phyloP scores from a whole-genome alignment of 2,329 filamentous ascomycete species.

The Neonectria ditissima region DNA sequence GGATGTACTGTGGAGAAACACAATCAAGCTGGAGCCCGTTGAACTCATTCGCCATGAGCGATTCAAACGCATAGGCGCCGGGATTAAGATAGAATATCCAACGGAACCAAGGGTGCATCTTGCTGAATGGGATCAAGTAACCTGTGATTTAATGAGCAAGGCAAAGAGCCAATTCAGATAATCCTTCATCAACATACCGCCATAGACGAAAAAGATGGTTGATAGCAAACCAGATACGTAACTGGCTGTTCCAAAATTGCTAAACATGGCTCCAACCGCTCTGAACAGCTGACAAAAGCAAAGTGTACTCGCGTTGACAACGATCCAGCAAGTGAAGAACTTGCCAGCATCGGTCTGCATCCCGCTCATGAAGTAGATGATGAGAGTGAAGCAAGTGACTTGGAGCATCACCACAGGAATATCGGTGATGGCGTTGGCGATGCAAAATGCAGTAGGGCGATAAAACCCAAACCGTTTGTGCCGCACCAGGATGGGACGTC shows the following conservation, averaged over 20 bases:
- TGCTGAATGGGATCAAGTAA: constrained; percentile 61
- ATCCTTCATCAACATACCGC: constrained; percentile 39
- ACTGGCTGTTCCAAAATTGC: constrained; percentile 53
- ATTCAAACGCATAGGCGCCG: constrained; percentile 69
- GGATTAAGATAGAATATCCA: constrained; percentile 71
- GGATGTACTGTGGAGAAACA: constrained; percentile 65
- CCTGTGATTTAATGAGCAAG: constrained; percentile 59
- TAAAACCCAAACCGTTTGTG: constrained; percentile 50
- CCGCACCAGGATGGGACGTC: constrained; percentile 47
- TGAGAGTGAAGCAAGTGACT: constrained; percentile 63
- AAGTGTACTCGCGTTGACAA: constrained; percentile 69
- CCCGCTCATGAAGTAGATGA: constrained; percentile 50
- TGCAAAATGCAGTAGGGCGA: constrained; percentile 48
- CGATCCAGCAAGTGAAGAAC: constrained; percentile 75
- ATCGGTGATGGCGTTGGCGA: constrained; percentile 55
- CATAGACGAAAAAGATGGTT: constrained; percentile 47
- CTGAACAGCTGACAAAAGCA: constrained; percentile 73
- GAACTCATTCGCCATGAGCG: constrained; percentile 72
- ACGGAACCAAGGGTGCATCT: constrained; percentile 56
- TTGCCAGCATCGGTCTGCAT: constrained; percentile 43
- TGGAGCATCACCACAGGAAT: constrained; percentile 62
- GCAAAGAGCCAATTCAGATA: neutral
- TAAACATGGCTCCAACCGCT: constrained; percentile 73
- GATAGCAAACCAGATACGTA: constrained; percentile 44
- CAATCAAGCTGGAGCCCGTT: constrained; percentile 67